phyloP scores from a whole-genome alignment of 2,329 filamentous ascomycete genomes.

The Magnaporthales sp. region DNA sequence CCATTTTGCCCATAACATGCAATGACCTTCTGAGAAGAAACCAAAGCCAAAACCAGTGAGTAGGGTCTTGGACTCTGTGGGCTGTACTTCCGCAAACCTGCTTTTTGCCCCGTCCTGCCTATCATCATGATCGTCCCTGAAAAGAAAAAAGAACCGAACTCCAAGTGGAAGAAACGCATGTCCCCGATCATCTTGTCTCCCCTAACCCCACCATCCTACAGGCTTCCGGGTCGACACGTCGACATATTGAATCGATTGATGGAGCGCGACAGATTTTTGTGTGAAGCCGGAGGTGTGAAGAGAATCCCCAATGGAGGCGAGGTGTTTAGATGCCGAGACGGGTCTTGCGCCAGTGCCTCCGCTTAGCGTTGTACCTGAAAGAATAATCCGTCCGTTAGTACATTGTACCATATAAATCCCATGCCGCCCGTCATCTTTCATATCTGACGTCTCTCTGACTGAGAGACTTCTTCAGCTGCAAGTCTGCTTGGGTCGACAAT shows the following conservation, averaged over 20 bases:
- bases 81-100: not conserved
- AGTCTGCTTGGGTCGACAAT: not conserved
- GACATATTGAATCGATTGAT: not conserved
- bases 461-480: not conserved
- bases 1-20: conserved; percentile 7
- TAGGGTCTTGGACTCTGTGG: conserved; percentile 1
- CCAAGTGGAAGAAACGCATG: conserved; percentile 4
- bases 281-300: not conserved
- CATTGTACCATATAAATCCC: not conserved
- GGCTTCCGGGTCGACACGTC: not conserved
- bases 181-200: not conserved
- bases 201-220: not conserved
- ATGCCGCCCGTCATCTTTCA: not conserved
- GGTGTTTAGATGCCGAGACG: conserved; percentile 89
- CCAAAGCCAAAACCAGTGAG: conserved; percentile 1
- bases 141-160: conserved; percentile 6
- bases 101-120: not conserved
- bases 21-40: conserved; percentile 1
- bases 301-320: conserved; percentile 3
- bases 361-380: conserved; percentile 97
- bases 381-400: not conserved
- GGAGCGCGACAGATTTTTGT: not conserved
- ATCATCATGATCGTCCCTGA: conserved; percentile 1
- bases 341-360: conserved; percentile 99
- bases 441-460: not conserved